Base-by-base conservation (phyloP, 2,329 filamentous ascomycete species). In the Xylaria sp. region DNA sequence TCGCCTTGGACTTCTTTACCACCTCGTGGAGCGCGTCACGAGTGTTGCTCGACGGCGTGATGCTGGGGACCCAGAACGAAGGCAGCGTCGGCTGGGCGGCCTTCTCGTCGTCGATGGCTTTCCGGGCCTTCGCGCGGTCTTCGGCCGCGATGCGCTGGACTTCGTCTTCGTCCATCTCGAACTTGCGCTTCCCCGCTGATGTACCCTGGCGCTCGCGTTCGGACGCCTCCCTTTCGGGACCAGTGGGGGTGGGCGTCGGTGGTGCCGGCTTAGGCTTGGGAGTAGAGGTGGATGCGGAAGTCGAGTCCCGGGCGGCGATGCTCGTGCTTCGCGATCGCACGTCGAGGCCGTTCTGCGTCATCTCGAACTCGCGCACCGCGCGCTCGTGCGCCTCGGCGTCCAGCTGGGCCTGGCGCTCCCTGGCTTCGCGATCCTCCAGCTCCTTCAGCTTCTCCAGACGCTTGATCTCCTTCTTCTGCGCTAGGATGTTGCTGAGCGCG, bases 41-140 rank as follows among this genome's bases (percentile, higher is more conserved):
- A 46, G 86, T 87, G 68, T 90, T 89, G 55, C 88, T 88, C 0
- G 85, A 85, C 0, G 94, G 94, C 0, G 92, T 97, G 66, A 95
- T 87, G 0, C 92, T 93, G 0, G 94, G 95, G 0, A 95, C 91
- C 96, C 95, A 98, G 82, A 98, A 98, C 0, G 94, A 97, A 0
- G 94, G 93, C 0, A 97, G 82, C 18, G 87, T 86, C 0, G 89
- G 87, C 80, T 91, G 92, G 9, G 87, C 84, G 2, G 89, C 87
- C 83, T 91, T 92, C 79, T 97, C 93, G 51, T 89, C 87, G 62
- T 93, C 89, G 66, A 96, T 86, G 23, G 89, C 89, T 70, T 86
- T 89, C 75, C 91, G 89, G 25, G 91, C 89, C 77, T 91, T 92
- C 41, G 87, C 84, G 69, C 89, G 87, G 78, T 97, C 94, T 66